These are phyloP conservation scores for Lipomyces yamanashiensis DNA, from an alignment of 805 yeast genomes.

Conservation along the genomic window DNA sequence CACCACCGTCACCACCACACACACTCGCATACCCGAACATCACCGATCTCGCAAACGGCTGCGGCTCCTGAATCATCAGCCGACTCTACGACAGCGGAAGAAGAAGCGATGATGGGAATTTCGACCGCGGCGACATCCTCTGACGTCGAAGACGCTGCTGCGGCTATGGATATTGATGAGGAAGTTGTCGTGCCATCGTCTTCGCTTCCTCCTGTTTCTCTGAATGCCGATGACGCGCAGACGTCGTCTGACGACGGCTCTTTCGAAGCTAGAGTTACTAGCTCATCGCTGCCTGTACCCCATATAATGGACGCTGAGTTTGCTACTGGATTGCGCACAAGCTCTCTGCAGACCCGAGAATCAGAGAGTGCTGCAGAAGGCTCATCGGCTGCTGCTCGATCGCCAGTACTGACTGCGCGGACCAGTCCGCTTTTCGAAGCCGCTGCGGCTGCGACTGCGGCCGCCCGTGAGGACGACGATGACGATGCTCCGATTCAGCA, in stretches of 20 bases:
- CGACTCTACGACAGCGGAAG: not conserved
- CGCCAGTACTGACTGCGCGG: constrained; percentile 5
- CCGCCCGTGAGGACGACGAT: not conserved
- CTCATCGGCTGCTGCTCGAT: not conserved
- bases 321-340: not conserved
- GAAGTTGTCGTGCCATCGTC: constrained; percentile 11
- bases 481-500: not conserved
- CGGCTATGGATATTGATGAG: constrained; percentile 9
- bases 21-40: constrained; percentile 17
- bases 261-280: not conserved
- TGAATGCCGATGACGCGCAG: not conserved
- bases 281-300: constrained; percentile 5
- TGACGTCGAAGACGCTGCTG: constrained; percentile 11
- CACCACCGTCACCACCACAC: constrained; percentile 31
- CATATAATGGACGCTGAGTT: constrained; percentile 15
- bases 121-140: constrained; percentile 7
- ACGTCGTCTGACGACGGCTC: constrained; percentile 5
- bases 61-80: constrained; percentile 3
- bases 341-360: constrained; percentile 2
- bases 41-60: not conserved
- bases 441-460: constrained; percentile 2
- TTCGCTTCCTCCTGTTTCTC: constrained; percentile 11
- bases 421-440: constrained; percentile 18
- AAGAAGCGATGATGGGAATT: constrained; percentile 5
- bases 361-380: constrained; percentile 2